Evolutionary conservation across 371 early-diverging fungal genomes (phyloP).

Genomic region (Vavraia culicis): DNA sequence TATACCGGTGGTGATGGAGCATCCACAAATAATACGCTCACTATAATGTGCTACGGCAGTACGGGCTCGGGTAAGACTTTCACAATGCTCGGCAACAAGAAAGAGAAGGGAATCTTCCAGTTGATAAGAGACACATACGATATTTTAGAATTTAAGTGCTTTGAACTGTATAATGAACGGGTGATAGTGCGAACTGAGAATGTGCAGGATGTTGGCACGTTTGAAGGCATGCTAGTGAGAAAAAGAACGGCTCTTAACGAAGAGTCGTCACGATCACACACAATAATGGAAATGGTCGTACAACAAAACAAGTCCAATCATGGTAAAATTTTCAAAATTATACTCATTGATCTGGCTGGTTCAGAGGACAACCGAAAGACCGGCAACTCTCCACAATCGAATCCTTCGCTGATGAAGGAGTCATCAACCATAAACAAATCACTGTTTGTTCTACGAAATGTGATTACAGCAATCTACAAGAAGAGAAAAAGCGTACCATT

Average conservation of each 20-base stretch:
- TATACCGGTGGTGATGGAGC: neutral
- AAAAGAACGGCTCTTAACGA: constrained; percentile 41
- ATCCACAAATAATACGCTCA: constrained; percentile 7
- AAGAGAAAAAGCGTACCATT: constrained; percentile 57
- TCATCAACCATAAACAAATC: constrained; percentile 52
- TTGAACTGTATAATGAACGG: constrained; percentile 33
- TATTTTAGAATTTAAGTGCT: constrained; percentile 13
- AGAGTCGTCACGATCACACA: constrained; percentile 48
- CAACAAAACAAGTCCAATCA: constrained; percentile 63
- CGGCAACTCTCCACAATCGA: constrained; percentile 42
- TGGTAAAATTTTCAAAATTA: constrained; percentile 57
- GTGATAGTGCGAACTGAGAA: constrained; percentile 10
- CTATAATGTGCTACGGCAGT: constrained; percentile 53
- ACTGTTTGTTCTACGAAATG: constrained; percentile 53
- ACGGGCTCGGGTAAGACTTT: constrained; percentile 53
- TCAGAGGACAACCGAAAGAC: constrained; percentile 54
- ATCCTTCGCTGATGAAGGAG: constrained; percentile 48
- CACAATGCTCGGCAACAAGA: constrained; percentile 47
- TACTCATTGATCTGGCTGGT: constrained; percentile 54
- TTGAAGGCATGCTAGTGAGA: neutral
- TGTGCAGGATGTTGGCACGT: neutral
- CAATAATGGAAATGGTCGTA: constrained; percentile 28
- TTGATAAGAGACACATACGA: constrained; percentile 41
- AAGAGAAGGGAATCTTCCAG: constrained; percentile 43
- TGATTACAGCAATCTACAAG: constrained; percentile 50